A percentile compares a stretch with the other conserved stretches of the same genome.
Conservation (phyloP, 495 filamentous ascomycete genomes). For the Daldinia vernicosa region DNA sequence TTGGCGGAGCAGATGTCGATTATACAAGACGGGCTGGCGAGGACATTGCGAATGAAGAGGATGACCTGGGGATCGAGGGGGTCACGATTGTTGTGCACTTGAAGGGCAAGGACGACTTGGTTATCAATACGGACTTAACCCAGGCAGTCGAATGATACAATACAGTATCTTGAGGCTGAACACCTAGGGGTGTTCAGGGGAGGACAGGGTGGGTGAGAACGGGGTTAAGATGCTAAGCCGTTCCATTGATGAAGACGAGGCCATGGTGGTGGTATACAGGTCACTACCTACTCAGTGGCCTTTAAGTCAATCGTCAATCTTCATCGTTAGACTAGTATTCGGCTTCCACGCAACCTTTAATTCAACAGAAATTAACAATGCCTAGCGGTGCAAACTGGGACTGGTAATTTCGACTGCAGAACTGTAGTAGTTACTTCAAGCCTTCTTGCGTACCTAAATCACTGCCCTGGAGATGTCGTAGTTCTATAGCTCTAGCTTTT, state of each 20-base stretch:
- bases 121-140: conserved; percentile 55
- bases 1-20: conserved; percentile 19
- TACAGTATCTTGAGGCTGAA: background rate
- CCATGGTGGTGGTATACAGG: background rate
- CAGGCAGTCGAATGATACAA: conserved; percentile 17
- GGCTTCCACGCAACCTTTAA: background rate
- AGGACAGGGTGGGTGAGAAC: background rate
- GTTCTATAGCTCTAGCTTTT: background rate
- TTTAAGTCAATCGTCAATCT: background rate
- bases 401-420: background rate
- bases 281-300: background rate
- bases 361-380: background rate
- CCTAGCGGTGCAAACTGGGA: background rate
- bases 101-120: conserved; percentile 55
- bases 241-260: background rate
- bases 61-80: conserved; percentile 52
- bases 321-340: conserved; percentile 26
- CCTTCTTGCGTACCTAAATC: background rate
- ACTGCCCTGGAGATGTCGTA: background rate
- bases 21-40: conserved; percentile 15
- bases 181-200: background rate
- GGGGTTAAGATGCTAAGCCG: background rate
- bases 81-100: conserved; percentile 58
- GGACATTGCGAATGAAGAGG: conserved; percentile 12
- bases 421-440: background rate